Base-by-base conservation (phyloP, 768 basidiomycete species). In the Tylopilus intermedius region DNA sequence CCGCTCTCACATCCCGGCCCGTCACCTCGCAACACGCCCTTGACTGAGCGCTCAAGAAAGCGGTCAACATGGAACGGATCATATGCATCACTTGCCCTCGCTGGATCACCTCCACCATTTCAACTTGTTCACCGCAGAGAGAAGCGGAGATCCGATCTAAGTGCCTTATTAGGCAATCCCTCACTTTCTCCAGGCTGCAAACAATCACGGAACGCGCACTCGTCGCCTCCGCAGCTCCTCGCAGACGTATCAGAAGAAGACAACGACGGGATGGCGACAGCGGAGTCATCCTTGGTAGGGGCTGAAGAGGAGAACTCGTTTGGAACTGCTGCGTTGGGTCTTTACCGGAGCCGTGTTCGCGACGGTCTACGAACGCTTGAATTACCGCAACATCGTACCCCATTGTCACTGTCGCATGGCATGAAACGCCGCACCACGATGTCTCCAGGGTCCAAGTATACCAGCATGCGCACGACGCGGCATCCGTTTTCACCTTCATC, bases 61-160 rank as follows among this genome's bases (percentile, higher is more conserved):
- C 79, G 86, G 14, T 77, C 81, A 13, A 88, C 87, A 0, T 91
- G 88, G 88, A 89, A 80, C 51, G 87, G 86, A 26, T 79, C 83
- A 2, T 83, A 84, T 53, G 66, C 74, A 8, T 75, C 76, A 14
- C 74, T 82, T 15, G 76, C 78, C 3, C 69, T 67, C 2, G 70
- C 76, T 4, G 77, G 77, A 13, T 74, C 77, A 54, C 76, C 81
- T 3, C 51, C 61, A 0, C 71, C 76, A 10, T 69, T 70, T 7
- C 39, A 40, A 22, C 18, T 40, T 15, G 56, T 74, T 27, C 76
- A 69, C 55, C 72, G 76, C 41, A 66, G 76, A 51, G 76, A 80
- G 52, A 82, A 78, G 55, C 77, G 82, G 5, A 72, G 78, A 40
- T 79, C 80, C 1, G 79, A 84, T 64, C 60, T 88, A 32, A 72